These are phyloP conservation scores for Cutaneotrichosporon dermatis DNA, from an alignment of 1,284 basidiomycete species.

Conservation along the genomic window DNA sequence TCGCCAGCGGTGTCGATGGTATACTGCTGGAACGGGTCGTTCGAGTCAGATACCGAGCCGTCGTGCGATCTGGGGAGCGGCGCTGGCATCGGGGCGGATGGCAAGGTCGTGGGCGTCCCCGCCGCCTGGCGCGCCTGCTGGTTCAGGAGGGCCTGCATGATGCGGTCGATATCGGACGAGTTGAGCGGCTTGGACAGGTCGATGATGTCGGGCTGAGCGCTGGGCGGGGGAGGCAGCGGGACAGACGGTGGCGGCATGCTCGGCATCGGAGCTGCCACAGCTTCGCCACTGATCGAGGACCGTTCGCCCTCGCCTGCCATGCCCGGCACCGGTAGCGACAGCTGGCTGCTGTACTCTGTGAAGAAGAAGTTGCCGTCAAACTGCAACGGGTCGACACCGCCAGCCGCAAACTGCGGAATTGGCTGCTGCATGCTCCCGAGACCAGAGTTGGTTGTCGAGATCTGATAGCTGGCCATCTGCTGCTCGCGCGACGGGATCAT, in stretches of 20 bases:
- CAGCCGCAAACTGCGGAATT: background rate
- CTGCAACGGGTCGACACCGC: background rate
- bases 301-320: background rate
- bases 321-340: background rate
- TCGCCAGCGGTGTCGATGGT: background rate
- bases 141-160: conserved; percentile 37
- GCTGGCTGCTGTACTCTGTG: background rate
- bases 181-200: conserved; percentile 46
- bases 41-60: background rate
- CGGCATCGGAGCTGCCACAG: background rate
- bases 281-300: background rate
- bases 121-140: conserved; percentile 21
- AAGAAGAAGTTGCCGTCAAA: conserved; percentile 6
- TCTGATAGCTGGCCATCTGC: conserved; percentile 3
- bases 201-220: conserved; percentile 34
- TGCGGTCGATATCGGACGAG: conserved; percentile 36
- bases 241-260: background rate
- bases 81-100: background rate
- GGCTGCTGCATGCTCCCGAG: background rate
- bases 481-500: background rate
- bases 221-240: background rate
- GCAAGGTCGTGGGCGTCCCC: background rate
- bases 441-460: background rate
- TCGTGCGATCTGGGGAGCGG: background rate
- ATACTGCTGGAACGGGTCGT: conserved; percentile 14